Percentiles rank a stretch among this genome's conserved stretches.
Evolutionary conservation across 2,329 filamentous ascomycete genomes (phyloP).

Genomic region (Drechslera avenae): DNA sequence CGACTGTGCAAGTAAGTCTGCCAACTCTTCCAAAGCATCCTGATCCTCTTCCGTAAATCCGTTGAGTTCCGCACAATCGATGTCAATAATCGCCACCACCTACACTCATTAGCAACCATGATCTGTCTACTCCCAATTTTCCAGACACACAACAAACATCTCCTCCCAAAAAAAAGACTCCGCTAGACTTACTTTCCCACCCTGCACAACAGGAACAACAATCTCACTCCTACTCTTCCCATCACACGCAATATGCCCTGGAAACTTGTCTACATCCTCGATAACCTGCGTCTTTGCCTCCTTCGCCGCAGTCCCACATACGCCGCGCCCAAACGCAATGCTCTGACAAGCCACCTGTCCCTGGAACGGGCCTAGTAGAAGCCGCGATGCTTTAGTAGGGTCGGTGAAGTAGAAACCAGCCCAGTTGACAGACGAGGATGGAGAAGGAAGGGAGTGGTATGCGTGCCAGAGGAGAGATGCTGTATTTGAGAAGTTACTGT

Average conservation of each 20-base stretch:
- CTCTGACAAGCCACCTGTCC: slow-evolving; percentile 77
- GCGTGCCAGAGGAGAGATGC: slow-evolving; percentile 80
- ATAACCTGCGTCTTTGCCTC: slow-evolving; percentile 66
- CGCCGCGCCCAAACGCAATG: slow-evolving; percentile 73
- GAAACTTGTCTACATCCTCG: slow-evolving; percentile 73
- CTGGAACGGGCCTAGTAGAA: slow-evolving; percentile 81
- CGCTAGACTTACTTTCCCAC: slow-evolving; percentile 50
- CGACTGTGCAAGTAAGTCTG: slow-evolving; percentile 36
- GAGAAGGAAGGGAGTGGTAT: slow-evolving; percentile 71
- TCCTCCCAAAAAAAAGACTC: background rate
- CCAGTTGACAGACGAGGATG: slow-evolving; percentile 76
- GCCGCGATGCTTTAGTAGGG: slow-evolving; percentile 53
- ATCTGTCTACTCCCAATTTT: slow-evolving; percentile 9
- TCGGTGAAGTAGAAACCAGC: slow-evolving; percentile 62
- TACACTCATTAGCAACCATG: slow-evolving; percentile 28
- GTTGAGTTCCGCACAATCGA: slow-evolving; percentile 71
- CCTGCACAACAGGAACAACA: slow-evolving; percentile 72
- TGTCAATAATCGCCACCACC: slow-evolving; percentile 76
- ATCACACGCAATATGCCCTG: slow-evolving; percentile 83
- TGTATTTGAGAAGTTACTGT: slow-evolving; percentile 71
- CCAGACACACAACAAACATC: background rate
- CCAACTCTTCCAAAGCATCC: slow-evolving; percentile 67
- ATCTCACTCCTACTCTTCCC: slow-evolving; percentile 77
- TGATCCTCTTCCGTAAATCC: slow-evolving; percentile 75
- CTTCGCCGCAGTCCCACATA: slow-evolving; percentile 73